Evolutionary conservation across 768 basidiomycete genomes (phyloP).

Genomic region (Trametopsis cervina): DNA sequence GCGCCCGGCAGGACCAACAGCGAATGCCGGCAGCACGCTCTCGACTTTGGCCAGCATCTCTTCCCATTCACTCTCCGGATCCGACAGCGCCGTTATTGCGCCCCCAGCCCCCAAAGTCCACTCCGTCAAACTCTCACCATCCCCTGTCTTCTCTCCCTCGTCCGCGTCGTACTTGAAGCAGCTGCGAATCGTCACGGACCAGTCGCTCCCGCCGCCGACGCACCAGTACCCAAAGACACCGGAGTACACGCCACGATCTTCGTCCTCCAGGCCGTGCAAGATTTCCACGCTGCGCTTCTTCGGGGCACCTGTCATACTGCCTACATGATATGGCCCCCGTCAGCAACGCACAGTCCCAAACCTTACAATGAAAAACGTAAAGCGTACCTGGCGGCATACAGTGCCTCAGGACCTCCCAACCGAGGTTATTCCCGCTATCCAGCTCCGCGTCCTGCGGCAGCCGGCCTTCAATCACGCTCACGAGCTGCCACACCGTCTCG

Average conservation of each 20-base stretch:
- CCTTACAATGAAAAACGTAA: not conserved
- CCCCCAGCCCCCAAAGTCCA: slow-evolving; percentile 92
- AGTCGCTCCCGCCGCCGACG: slow-evolving; percentile 82
- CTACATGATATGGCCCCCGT: slow-evolving; percentile 29
- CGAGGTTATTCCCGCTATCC: slow-evolving; percentile 38
- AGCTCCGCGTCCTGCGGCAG: slow-evolving; percentile 19
- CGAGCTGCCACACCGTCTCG: slow-evolving; percentile 91
- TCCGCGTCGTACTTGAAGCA: slow-evolving; percentile 64
- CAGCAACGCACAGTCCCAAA: not conserved
- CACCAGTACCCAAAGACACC: slow-evolving; percentile 93
- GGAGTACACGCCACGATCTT: slow-evolving; percentile 77
- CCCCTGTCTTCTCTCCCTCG: slow-evolving; percentile 2
- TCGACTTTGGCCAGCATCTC: slow-evolving; percentile 87
- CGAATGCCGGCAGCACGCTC: slow-evolving; percentile 66
- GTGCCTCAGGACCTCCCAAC: slow-evolving; percentile 71
- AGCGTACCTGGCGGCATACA: slow-evolving; percentile 79
- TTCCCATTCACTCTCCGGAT: slow-evolving; percentile 85
- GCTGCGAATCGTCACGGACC: slow-evolving; percentile 91
- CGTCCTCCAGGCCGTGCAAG: slow-evolving; percentile 68
- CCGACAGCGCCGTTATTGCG: slow-evolving; percentile 90
- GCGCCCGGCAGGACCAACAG: not conserved
- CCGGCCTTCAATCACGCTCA: slow-evolving; percentile 84
- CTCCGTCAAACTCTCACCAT: slow-evolving; percentile 33
- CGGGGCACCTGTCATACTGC: slow-evolving; percentile 96
- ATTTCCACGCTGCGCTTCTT: slow-evolving; percentile 93